Percentiles rank a stretch among this genome's conserved stretches.
Conservation (phyloP, 108 stramenopile genomes). For the Cylindrotheca closterium region DNA sequence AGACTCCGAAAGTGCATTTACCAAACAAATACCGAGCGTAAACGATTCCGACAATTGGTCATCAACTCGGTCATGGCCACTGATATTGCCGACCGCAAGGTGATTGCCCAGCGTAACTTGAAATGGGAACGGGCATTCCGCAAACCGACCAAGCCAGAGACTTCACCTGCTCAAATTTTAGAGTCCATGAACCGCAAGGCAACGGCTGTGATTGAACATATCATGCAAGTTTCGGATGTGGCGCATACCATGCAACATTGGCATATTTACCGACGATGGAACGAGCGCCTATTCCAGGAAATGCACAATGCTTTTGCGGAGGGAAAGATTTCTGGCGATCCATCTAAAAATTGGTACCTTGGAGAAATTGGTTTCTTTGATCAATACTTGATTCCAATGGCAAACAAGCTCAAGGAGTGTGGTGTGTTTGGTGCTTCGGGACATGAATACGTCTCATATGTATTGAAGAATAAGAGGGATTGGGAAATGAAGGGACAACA, state of each 20-base stretch:
- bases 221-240: conserved; percentile 55
- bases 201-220: conserved; percentile 49
- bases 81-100: conserved; percentile 44
- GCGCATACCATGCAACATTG: conserved; percentile 63
- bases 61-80: conserved; percentile 50
- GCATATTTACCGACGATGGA: conserved; percentile 48
- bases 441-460: conserved; percentile 38
- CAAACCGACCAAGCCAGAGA: neutral
- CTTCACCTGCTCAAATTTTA: conserved; percentile 16
- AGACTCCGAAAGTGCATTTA: conserved; percentile 41
- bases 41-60: conserved; percentile 43
- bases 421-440: conserved; percentile 56
- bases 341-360: conserved; percentile 53
- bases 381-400: conserved; percentile 57
- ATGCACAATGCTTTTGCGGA: conserved; percentile 43
- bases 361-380: conserved; percentile 63
- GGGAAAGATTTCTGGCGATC: conserved; percentile 43
- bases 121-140: conserved; percentile 50
- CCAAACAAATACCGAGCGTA: conserved; percentile 30
- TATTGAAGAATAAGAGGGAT: conserved; percentile 48
- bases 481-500: conserved; percentile 54
- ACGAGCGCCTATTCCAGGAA: conserved; percentile 53
- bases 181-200: conserved; percentile 39
- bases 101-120: conserved; percentile 24
- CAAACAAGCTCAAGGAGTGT: conserved; percentile 53